Base-by-base conservation (phyloP, 75 land plant genomes). In the Pinus taeda region DNA sequence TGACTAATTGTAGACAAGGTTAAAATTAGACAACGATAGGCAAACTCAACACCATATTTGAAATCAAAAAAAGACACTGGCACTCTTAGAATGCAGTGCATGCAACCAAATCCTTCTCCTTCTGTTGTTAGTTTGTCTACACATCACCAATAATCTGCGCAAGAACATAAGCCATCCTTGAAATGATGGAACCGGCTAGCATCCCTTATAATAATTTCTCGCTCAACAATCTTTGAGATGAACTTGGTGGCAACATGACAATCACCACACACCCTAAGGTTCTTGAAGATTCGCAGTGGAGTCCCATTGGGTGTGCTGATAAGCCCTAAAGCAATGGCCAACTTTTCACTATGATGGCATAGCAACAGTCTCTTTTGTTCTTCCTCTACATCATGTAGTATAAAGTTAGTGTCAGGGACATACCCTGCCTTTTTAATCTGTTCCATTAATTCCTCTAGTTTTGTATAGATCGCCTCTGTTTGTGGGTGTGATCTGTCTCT, bases 281-380 rank as follows among this genome's bases (percentile, higher is more conserved):
- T 83, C 57, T 86, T 86, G 58, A 85, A 67, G 22, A 83, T 78
- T 21, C 74, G 64, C 57, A 88, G 73, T 24, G 59, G 33, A 5
- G 77, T 60, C 20, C 49, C 71, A 8, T 49, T 57, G 17, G 71
- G n/a, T 57, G 55, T 80, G 57, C 12, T 67, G 53, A 76, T 55
- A 36, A 86, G 57, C 18, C 81, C 81, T 64, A 80, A 88, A 17
- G 88, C 83, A 29, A 86, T 71, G 57, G 88, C 85, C 60, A 88
- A 57, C 83, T 79, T 86, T 81, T 88, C 90, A 75, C 88, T 83
- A 60, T 83, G 88, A 61, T 74, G 81, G 60, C 55, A 61, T 22
- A 77, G 63, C 82, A 39, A 60, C 15, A 59, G 29, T 4, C 42
- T 59, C 57, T 57, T 21, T 53, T 53, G 29, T 45, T 78, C 67